phyloP scores from a whole-genome alignment of 371 early-diverging fungal genomes.

The Mucor mucedo region DNA sequence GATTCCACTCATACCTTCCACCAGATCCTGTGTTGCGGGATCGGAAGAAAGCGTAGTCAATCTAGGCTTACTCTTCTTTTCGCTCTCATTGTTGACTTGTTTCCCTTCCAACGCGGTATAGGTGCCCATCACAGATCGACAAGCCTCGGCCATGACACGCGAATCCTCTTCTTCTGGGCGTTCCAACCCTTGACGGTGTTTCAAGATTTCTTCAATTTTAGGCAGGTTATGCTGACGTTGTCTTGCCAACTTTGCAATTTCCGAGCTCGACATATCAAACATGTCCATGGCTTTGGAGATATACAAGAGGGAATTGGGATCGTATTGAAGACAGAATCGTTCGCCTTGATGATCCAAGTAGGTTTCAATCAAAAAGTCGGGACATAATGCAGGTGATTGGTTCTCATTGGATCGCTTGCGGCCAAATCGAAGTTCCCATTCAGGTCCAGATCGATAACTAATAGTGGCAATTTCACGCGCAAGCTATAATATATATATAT shows the following conservation, averaged over 20 bases:
- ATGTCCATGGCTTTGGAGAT: slow-evolving; percentile 97
- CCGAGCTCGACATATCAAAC: slow-evolving; percentile 86
- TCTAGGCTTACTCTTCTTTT: slow-evolving; percentile 9
- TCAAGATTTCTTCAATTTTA: slow-evolving; percentile 36
- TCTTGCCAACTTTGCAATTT: slow-evolving; percentile 44
- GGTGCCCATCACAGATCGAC: slow-evolving; percentile 31
- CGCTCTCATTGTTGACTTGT: background rate
- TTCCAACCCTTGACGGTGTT: slow-evolving; percentile 15
- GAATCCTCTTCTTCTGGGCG: slow-evolving; percentile 5
- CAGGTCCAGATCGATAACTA: slow-evolving; percentile 92
- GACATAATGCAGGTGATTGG: slow-evolving; percentile 81
- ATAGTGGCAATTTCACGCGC: slow-evolving; percentile 90
- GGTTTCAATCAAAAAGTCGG: slow-evolving; percentile 94
- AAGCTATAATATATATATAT: slow-evolving; percentile 38
- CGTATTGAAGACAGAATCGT: slow-evolving; percentile 90
- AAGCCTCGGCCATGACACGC: slow-evolving; percentile 32
- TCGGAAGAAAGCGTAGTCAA: slow-evolving; percentile 44
- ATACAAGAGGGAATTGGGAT: slow-evolving; percentile 92
- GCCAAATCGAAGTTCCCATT: slow-evolving; percentile 96
- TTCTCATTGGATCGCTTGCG: slow-evolving; percentile 76
- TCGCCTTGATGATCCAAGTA: slow-evolving; percentile 97
- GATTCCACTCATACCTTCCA: slow-evolving; percentile 61
- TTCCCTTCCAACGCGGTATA: slow-evolving; percentile 46
- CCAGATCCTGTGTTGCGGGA: slow-evolving; percentile 58
- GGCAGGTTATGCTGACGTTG: slow-evolving; percentile 51